phyloP scores from a whole-genome alignment of 2,329 filamentous ascomycete genomes.

The Beauveria brongniartii region DNA sequence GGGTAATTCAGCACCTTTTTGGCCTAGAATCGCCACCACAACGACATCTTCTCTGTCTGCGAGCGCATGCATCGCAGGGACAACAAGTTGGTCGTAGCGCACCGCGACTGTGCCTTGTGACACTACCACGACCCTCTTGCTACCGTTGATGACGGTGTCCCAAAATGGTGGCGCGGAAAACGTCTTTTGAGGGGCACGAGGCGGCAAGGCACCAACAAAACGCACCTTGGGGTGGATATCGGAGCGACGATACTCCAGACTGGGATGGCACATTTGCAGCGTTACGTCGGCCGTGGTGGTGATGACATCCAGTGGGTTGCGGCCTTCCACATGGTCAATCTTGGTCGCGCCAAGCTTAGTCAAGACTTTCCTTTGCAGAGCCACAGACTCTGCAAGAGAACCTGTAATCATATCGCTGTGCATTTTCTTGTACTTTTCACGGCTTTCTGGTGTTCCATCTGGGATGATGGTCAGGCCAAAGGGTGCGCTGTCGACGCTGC shows the following conservation, averaged over 20 bases:
- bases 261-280: slow-evolving; percentile 30
- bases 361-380: neutral
- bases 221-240: slow-evolving; percentile 30
- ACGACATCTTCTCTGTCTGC: slow-evolving; percentile 30
- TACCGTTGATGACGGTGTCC: slow-evolving; percentile 27
- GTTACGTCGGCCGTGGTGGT: slow-evolving; percentile 23
- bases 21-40: slow-evolving; percentile 25
- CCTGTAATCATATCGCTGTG: neutral
- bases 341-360: neutral
- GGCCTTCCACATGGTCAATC: slow-evolving; percentile 22
- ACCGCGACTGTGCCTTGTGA: slow-evolving; percentile 38
- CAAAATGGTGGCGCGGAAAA: slow-evolving; percentile 36
- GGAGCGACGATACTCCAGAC: slow-evolving; percentile 30
- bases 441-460: slow-evolving; percentile 27
- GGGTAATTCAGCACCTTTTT: slow-evolving; percentile 18
- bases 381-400: neutral
- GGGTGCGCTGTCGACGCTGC: slow-evolving; percentile 31
- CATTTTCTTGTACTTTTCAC: slow-evolving; percentile 24
- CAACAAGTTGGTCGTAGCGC: slow-evolving; percentile 32
- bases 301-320: slow-evolving; percentile 20
- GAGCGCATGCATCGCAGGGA: slow-evolving; percentile 37
- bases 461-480: slow-evolving; percentile 31
- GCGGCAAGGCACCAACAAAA: slow-evolving; percentile 35
- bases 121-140: slow-evolving; percentile 36
- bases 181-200: slow-evolving; percentile 20